These are phyloP conservation scores for Asterochloris erici DNA, from an alignment of 139 green algal species.

Conservation along the genomic window DNA sequence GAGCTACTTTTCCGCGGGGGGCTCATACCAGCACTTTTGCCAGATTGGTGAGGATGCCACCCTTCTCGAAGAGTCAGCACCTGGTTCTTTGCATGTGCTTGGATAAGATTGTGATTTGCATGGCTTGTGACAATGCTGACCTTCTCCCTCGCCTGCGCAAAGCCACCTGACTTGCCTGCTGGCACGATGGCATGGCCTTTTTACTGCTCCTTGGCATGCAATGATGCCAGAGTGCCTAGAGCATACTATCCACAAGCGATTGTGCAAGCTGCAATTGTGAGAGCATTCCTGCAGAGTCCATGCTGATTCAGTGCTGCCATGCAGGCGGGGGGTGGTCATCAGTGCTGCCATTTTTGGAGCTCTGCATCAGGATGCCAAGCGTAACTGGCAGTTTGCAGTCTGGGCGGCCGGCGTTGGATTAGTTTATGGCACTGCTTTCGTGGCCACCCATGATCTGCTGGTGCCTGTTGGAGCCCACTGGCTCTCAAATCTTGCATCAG, in stretches of 20 bases:
- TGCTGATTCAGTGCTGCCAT: neutral
- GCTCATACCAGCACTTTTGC: slow-evolving; percentile 65
- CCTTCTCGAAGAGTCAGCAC: neutral
- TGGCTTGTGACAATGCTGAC: neutral
- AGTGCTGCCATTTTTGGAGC: slow-evolving; percentile 65
- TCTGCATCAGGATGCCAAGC: slow-evolving; percentile 72
- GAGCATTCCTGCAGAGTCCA: neutral
- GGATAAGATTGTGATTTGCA: neutral
- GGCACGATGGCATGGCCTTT: neutral
- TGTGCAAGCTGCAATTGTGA: too few relatives aligned
- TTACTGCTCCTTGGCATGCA: neutral
- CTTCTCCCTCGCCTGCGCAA: neutral
- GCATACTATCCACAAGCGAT: too few relatives aligned
- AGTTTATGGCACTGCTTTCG: slow-evolving; percentile 63
- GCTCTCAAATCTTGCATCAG: slow-evolving; percentile 60
- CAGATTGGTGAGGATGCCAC: slow-evolving; percentile 47
- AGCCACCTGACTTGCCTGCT: neutral
- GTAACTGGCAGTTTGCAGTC: slow-evolving; percentile 70
- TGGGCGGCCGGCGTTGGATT: slow-evolving; percentile 68
- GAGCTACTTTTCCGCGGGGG: slow-evolving; percentile 79
- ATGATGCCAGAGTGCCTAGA: too few relatives aligned
- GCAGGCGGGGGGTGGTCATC: slow-evolving; percentile 58
- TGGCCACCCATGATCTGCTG: slow-evolving; percentile 62
- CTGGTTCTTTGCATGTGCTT: neutral
- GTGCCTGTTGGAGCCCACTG: slow-evolving; percentile 62